Evolutionary conservation across 2,329 filamentous ascomycete genomes (phyloP).

Genomic region (Cordyceps farinosa): DNA sequence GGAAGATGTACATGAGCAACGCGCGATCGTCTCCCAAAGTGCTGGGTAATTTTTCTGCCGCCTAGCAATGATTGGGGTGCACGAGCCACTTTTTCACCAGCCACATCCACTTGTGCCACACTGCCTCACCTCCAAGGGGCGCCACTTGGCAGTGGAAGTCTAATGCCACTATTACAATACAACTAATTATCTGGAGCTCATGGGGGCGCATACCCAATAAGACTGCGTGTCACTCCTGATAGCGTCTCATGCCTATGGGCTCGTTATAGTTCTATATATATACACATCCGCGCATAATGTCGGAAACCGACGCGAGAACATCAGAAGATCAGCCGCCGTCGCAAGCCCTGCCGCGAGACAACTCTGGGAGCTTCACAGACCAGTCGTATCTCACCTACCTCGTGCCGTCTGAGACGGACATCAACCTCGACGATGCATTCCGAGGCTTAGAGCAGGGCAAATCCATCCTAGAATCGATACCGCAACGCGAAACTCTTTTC

Average conservation of each 20-base stretch:
- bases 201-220: neutral
- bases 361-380: constrained; percentile 46
- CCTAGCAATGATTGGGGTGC: neutral
- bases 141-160: no score
- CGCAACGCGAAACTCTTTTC: constrained; percentile 62
- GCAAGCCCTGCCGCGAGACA: constrained; percentile 8
- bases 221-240: neutral
- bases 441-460: constrained; percentile 40
- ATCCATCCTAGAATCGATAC: constrained; percentile 53
- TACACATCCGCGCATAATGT: constrained; percentile 8
- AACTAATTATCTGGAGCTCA: neutral
- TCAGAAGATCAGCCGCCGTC: neutral
- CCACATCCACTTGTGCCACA: constrained; percentile 10
- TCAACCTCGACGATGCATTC: constrained; percentile 52
- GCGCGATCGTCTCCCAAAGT: neutral
- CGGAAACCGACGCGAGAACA: constrained; percentile 4
- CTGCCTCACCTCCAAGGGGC: neutral
- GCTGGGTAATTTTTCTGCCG: constrained; percentile 9
- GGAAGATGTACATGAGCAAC: neutral
- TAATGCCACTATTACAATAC: no score
- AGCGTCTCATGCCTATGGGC: neutral
- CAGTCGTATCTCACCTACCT: constrained; percentile 58
- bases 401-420: constrained; percentile 53
- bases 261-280: neutral
- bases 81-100: constrained; percentile 15